phyloP scores from a whole-genome alignment of 1,284 basidiomycete species.

The Rhizoctonia solani region DNA sequence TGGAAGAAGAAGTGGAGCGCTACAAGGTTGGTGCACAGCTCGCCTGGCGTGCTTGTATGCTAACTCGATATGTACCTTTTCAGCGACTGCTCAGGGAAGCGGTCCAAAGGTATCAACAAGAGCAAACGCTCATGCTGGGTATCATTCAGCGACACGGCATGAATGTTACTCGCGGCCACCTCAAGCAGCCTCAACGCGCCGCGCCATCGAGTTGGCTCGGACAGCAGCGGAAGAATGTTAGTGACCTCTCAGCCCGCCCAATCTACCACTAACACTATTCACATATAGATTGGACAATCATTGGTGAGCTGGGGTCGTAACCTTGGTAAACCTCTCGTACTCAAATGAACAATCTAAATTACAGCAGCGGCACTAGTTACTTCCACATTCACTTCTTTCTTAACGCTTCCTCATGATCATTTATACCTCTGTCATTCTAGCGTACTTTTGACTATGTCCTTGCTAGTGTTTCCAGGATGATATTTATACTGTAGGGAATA shows the following conservation, averaged over 20 bases:
- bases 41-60: conserved; percentile 18
- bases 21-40: conserved; percentile 55
- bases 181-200: conserved; percentile 38
- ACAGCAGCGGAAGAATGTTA: conserved; percentile 41
- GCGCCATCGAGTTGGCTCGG: conserved; percentile 42
- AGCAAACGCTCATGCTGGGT: conserved; percentile 43
- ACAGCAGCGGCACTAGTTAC: conserved; percentile 29
- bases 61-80: neutral
- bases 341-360: neutral
- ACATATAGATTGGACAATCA: conserved; percentile 28
- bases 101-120: conserved; percentile 42
- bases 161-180: conserved; percentile 36
- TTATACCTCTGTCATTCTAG: conserved; percentile 25
- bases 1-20: conserved; percentile 69
- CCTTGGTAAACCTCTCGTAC: neutral
- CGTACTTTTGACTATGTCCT: conserved; percentile 11
- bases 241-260: neutral
- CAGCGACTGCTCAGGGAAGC: conserved; percentile 37
- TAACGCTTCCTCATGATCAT: conserved; percentile 18
- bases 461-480: conserved; percentile 20
- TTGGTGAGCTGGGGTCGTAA: neutral
- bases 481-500: conserved; percentile 14
- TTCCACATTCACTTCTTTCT: conserved; percentile 5
- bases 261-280: neutral
- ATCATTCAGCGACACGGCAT: conserved; percentile 43